Conservation (phyloP, 306 rosid species). For the Hylodesmum podocarpum region DNA sequence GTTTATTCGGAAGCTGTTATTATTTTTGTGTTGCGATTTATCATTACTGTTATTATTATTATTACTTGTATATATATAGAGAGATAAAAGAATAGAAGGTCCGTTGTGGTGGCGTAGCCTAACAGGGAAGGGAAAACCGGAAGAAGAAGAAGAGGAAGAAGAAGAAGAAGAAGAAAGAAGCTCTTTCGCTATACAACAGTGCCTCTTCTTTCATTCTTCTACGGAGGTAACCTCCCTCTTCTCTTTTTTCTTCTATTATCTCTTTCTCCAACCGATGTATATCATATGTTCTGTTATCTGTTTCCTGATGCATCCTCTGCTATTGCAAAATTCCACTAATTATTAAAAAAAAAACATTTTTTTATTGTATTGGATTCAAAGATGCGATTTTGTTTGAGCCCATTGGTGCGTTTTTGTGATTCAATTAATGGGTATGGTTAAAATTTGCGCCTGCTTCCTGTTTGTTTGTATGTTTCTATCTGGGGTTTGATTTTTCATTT, state of each 20-base stretch:
- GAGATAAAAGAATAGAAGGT: not conserved
- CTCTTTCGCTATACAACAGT: constrained; percentile 29
- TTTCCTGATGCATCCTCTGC: not conserved
- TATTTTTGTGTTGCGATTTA: not conserved
- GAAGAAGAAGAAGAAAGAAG: not conserved
- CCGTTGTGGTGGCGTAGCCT: constrained; percentile 21
- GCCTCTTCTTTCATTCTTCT: not conserved
- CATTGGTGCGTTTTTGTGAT: not conserved
- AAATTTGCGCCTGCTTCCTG: not conserved
- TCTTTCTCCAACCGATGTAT: not conserved
- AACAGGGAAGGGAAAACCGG: not conserved
- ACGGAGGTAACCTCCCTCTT: not conserved
- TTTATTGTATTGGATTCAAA: constrained; percentile 10
- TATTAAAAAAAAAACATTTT: not conserved
- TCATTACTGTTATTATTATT: not conserved
- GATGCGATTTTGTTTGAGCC: constrained; percentile 20
- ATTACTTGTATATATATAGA: not conserved
- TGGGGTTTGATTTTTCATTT: not conserved
- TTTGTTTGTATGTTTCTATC: not conserved
- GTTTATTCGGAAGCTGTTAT: not conserved
- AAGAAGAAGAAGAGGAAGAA: not conserved
- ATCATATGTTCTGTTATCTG: not conserved
- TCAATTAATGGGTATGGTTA: not conserved
- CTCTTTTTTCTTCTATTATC: not conserved
- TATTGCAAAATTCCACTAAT: not conserved